Conservation (phyloP, 163 green algal genomes). For the Chlorella variabilis region DNA sequence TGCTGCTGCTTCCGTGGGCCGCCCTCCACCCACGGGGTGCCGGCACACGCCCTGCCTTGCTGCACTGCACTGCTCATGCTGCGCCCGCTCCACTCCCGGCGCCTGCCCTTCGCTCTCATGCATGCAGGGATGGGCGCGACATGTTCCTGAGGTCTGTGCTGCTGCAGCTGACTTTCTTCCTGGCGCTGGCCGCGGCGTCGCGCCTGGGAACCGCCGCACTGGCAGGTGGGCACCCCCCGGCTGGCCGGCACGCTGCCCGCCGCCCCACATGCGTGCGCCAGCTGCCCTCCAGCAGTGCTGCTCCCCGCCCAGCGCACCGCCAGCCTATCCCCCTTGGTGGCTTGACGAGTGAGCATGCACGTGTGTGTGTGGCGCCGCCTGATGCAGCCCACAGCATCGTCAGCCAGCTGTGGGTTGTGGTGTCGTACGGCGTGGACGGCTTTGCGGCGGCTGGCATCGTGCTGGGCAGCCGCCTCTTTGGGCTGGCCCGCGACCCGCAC, state of each 20-base stretch:
- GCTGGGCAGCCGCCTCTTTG: conserved; percentile 46
- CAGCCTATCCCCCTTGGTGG: too few species aligned
- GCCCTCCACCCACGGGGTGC: too few species aligned
- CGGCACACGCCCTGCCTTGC: background rate
- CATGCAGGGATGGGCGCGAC: conserved; percentile 38
- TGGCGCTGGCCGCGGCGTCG: conserved; percentile 32
- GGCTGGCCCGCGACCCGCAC: background rate
- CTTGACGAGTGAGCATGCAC: background rate
- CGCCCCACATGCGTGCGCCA: too few species aligned
- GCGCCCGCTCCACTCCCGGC: too few species aligned
- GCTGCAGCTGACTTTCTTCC: conserved; percentile 53
- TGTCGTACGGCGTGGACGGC: conserved; percentile 46
- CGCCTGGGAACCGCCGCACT: conserved; percentile 45
- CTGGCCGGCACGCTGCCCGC: too few species aligned
- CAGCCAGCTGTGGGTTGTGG: conserved; percentile 48
- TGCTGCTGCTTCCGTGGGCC: too few species aligned
- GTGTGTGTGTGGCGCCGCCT: background rate
- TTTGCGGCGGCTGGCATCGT: conserved; percentile 54
- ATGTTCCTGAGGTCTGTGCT: conserved; percentile 48
- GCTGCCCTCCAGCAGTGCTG: too few species aligned
- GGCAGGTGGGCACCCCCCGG: conserved; percentile 1
- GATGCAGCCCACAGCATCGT: conserved; percentile 47
- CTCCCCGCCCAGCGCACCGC: too few species aligned
- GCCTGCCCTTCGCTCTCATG: background rate
- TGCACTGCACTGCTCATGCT: too few species aligned